phyloP scores from a whole-genome alignment of 2,329 filamentous ascomycete genomes.

The Cercospora sesami region DNA sequence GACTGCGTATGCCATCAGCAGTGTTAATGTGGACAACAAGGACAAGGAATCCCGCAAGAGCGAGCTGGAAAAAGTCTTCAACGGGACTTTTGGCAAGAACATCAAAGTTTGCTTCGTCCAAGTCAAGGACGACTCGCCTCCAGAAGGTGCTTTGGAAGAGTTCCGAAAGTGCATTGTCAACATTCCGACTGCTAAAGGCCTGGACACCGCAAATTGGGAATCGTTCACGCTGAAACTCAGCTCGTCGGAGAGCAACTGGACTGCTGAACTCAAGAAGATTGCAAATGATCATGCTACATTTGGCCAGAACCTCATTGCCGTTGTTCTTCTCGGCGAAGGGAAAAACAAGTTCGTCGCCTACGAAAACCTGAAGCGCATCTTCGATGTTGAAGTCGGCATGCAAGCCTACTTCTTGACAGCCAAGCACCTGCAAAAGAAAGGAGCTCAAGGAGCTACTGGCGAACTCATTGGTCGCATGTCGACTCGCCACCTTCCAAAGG shows the following conservation, averaged over 20 bases:
- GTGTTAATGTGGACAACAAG: not conserved
- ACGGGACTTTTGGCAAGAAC: not conserved
- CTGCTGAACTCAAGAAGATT: conserved; percentile 1
- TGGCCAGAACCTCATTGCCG: conserved; percentile 5
- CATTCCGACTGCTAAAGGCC: not conserved
- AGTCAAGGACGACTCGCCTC: not conserved
- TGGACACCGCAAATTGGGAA: not conserved
- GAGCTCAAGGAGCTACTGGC: not conserved
- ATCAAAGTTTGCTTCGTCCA: conserved; percentile 6
- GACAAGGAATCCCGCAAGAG: not conserved
- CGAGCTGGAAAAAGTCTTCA: not conserved
- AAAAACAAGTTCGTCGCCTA: conserved; percentile 7
- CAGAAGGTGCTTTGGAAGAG: not conserved
- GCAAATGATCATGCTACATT: not conserved
- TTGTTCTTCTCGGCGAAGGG: conserved; percentile 8
- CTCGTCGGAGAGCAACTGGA: not conserved
- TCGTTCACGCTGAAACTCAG: not conserved
- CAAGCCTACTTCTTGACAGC: conserved; percentile 8
- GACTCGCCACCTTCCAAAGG: not conserved
- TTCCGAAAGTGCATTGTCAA: not conserved
- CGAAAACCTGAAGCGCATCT: conserved; percentile 4
- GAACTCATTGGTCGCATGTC: conserved; percentile 8
- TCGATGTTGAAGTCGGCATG: conserved; percentile 6
- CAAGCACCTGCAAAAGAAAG: not conserved
- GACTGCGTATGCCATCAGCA: not conserved